A percentile compares a stretch with the other conserved stretches of the same genome.
Conservation (phyloP, 805 yeast genomes). For the Candida xiaguanensis region DNA sequence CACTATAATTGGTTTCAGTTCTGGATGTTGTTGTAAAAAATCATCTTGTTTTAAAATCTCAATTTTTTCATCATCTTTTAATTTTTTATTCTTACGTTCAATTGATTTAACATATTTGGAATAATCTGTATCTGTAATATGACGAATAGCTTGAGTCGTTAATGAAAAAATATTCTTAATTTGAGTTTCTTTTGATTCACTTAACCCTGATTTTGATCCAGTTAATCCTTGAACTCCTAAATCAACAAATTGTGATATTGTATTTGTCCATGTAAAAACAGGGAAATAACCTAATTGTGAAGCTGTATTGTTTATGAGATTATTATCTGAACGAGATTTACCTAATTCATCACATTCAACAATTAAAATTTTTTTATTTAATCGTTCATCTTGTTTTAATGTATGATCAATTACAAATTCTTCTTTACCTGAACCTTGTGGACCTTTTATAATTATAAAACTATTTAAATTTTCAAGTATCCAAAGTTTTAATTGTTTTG, state of each 20-base stretch:
- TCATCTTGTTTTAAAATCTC: conserved; percentile 67
- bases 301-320: conserved; percentile 65
- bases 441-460: conserved; percentile 86
- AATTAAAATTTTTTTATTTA: conserved; percentile 48
- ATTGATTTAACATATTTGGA: conserved; percentile 22
- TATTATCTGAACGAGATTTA: conserved; percentile 71
- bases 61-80: conserved; percentile 16
- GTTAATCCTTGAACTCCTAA: conserved; percentile 84
- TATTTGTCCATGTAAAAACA: conserved; percentile 87
- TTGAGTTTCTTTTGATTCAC: conserved; percentile 79
- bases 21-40: conserved; percentile 80
- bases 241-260: conserved; percentile 74
- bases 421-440: conserved; percentile 92
- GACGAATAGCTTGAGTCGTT: conserved; percentile 69
- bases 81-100: conserved; percentile 14
- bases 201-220: conserved; percentile 89
- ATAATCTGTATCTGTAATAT: conserved; percentile 42
- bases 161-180: conserved; percentile 75
- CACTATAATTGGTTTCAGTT: conserved; percentile 79
- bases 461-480: conserved; percentile 86
- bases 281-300: conserved; percentile 87
- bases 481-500: conserved; percentile 72
- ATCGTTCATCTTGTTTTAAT: conserved; percentile 47
- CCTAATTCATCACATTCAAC: conserved; percentile 77
- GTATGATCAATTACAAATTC: conserved; percentile 71